phyloP scores from a whole-genome alignment of 148 eudicot species.

The Agrostemma githago region DNA sequence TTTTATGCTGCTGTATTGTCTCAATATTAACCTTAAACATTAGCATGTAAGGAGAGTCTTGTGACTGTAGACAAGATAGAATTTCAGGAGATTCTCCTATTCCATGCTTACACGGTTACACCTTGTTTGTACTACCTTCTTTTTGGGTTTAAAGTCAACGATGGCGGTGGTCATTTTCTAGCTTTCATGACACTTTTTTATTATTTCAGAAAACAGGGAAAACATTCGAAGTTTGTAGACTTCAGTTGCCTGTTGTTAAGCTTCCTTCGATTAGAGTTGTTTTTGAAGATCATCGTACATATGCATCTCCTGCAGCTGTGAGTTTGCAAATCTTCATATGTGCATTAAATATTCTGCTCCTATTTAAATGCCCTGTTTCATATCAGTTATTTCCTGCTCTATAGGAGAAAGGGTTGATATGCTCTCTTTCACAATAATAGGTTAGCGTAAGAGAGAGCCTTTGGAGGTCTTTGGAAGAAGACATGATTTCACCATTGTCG shows the following conservation, averaged over 20 bases:
- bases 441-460: slow-evolving; percentile 58
- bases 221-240: slow-evolving; percentile 70
- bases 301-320: slow-evolving; percentile 85
- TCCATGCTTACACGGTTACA: slow-evolving; percentile 6
- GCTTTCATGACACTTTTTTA: slow-evolving; percentile 11
- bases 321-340: slow-evolving; percentile 33
- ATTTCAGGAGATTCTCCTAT: not conserved
- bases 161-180: not conserved
- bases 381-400: not conserved
- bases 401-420: slow-evolving; percentile 1
- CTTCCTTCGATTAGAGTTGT: slow-evolving; percentile 64
- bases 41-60: not conserved
- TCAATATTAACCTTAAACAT: not conserved
- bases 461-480: slow-evolving; percentile 88
- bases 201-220: slow-evolving; percentile 75
- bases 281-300: slow-evolving; percentile 96
- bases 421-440: slow-evolving; percentile 32
- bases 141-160: not conserved
- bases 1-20: slow-evolving; percentile 7
- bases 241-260: slow-evolving; percentile 78
- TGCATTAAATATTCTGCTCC: slow-evolving; percentile 12
- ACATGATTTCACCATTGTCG: slow-evolving; percentile 63
- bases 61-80: not conserved
- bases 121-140: not conserved
- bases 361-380: not conserved